These are phyloP conservation scores for Austroboletus novae-zelandiae DNA, from an alignment of 1,284 basidiomycete genomes.

Conservation along the genomic window DNA sequence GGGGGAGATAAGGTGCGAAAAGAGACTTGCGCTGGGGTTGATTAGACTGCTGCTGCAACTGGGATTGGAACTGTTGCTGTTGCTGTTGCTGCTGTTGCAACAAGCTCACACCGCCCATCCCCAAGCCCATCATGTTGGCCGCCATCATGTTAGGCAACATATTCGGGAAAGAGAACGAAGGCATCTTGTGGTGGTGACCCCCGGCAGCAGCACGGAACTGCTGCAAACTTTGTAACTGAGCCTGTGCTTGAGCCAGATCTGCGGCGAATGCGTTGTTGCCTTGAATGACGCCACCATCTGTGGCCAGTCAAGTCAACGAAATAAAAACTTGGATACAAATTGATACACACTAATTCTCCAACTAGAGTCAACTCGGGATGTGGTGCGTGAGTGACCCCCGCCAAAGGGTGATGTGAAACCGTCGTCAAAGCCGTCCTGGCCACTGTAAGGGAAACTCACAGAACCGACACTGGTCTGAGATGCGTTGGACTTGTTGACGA, in stretches of 20 bases:
- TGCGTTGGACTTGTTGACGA: slow-evolving; percentile 66
- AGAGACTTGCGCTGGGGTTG: slow-evolving; percentile 97
- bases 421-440: slow-evolving; percentile 72
- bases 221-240: slow-evolving; percentile 93
- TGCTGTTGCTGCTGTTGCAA: slow-evolving; percentile 85
- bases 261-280: slow-evolving; percentile 63
- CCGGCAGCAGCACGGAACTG: slow-evolving; percentile 96
- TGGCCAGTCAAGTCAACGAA: slow-evolving; percentile 10
- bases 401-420: slow-evolving; percentile 62
- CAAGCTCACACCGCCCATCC: slow-evolving; percentile 74
- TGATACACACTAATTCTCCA: slow-evolving; percentile 80
- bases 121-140: slow-evolving; percentile 90
- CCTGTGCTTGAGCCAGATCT: slow-evolving; percentile 92
- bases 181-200: slow-evolving; percentile 94
- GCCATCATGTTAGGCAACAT: slow-evolving; percentile 96
- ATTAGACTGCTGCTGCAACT: slow-evolving; percentile 84
- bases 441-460: slow-evolving; percentile 48
- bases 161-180: slow-evolving; percentile 96
- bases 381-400: slow-evolving; percentile 69
- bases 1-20: slow-evolving; percentile 98
- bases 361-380: slow-evolving; percentile 75
- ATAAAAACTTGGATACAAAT: not conserved
- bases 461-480: slow-evolving; percentile 47
- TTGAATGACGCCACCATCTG: slow-evolving; percentile 74
- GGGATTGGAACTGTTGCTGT: slow-evolving; percentile 75